Evolutionary conservation across 2,329 filamentous ascomycete genomes (phyloP).

Genomic region (Hypoxylon sp.): DNA sequence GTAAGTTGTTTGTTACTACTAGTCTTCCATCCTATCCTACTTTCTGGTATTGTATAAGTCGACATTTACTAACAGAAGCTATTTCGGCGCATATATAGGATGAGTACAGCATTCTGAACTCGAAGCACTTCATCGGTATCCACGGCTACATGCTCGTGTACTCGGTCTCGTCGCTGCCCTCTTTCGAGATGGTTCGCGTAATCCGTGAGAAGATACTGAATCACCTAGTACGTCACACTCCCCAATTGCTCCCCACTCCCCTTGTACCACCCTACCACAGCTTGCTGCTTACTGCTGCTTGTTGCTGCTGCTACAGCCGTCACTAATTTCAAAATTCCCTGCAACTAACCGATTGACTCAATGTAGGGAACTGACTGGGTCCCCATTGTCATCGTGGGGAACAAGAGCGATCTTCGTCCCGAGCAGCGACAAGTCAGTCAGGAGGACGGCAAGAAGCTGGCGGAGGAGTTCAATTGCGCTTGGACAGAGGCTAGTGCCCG

Average conservation of each 20-base stretch:
- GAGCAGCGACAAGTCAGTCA: constrained; percentile 91
- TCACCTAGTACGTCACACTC: constrained; percentile 73
- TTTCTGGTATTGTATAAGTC: too few relatives aligned
- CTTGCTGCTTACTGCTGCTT: neutral
- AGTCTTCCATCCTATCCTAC: too few relatives aligned
- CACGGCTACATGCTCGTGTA: constrained; percentile 99
- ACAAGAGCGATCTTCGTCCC: constrained; percentile 92
- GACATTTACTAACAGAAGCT: constrained; percentile 21
- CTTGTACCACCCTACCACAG: neutral
- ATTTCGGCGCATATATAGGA: constrained; percentile 64
- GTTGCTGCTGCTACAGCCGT: too few relatives aligned
- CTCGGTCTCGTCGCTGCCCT: constrained; percentile 92
- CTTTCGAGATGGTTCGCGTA: constrained; percentile 96
- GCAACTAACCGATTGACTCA: constrained; percentile 12
- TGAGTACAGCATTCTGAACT: constrained; percentile 98
- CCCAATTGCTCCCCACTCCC: neutral
- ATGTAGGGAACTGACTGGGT: constrained; percentile 80
- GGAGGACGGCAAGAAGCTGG: constrained; percentile 85
- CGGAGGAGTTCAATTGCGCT: constrained; percentile 87
- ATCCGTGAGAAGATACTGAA: constrained; percentile 98
- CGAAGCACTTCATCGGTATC: constrained; percentile 98
- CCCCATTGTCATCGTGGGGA: constrained; percentile 93
- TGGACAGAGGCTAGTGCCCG: constrained; percentile 95
- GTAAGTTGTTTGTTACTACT: constrained; percentile 62
- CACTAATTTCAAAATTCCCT: neutral